Conservation (phyloP, 2,329 filamentous ascomycete species). For the Colletotrichum acutatum region DNA sequence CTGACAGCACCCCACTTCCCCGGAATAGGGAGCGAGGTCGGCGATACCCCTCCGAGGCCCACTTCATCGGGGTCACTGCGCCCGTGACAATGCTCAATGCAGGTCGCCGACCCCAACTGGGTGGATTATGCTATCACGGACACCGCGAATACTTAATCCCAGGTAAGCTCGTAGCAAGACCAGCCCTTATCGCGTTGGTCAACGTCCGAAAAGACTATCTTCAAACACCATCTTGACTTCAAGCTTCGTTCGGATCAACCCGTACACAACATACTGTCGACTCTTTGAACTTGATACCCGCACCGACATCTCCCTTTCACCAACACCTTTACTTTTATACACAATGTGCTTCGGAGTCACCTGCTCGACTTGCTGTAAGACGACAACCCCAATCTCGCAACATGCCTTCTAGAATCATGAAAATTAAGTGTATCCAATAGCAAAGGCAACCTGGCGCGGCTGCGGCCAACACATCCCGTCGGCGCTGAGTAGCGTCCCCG, state of each 20-base stretch:
- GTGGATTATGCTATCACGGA: conserved; percentile 13
- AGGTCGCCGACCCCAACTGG: conserved; percentile 28
- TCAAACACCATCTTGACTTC: background rate
- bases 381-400: background rate
- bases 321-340: background rate
- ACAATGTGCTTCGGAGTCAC: conserved; percentile 55
- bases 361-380: conserved; percentile 55
- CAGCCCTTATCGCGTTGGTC: background rate
- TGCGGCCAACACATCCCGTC: conserved; percentile 59
- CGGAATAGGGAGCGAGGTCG: conserved; percentile 26
- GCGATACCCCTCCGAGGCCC: conserved; percentile 28
- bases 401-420: background rate
- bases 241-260: background rate
- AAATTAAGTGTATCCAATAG: conserved; percentile 41
- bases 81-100: conserved; percentile 26
- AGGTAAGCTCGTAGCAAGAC: background rate
- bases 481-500: conserved; percentile 55
- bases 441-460: conserved; percentile 61
- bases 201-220: background rate
- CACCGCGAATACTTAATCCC: conserved; percentile 32
- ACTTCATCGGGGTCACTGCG: background rate
- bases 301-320: background rate
- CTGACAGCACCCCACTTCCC: background rate
- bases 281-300: background rate
- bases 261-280: background rate